phyloP scores from a whole-genome alignment of 2,329 filamentous ascomycete species.

The Alternaria burnsii region DNA sequence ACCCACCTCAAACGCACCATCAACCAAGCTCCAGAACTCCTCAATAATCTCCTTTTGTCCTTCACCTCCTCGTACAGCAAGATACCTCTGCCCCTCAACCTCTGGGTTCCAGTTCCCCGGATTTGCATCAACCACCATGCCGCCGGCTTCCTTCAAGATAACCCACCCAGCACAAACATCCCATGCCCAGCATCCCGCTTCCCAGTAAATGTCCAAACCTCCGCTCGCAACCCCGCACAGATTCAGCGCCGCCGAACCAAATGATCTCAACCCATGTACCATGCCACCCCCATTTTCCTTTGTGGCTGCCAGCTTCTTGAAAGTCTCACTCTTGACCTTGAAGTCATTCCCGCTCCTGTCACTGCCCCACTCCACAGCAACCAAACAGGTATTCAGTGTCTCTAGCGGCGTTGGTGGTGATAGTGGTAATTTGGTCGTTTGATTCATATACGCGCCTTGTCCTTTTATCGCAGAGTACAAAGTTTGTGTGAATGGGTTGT shows the following conservation, averaged over 20 bases:
- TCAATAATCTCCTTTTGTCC: conserved; percentile 58
- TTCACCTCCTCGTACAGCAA: conserved; percentile 57
- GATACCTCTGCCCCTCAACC: conserved; percentile 66
- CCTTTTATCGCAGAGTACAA: conserved; percentile 75
- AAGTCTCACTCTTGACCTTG: conserved; percentile 72
- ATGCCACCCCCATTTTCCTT: conserved; percentile 73
- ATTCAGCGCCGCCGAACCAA: conserved; percentile 79
- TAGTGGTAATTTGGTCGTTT: conserved; percentile 57
- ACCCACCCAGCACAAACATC: conserved; percentile 85
- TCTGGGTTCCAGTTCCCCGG: conserved; percentile 72
- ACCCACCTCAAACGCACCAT: conserved; percentile 57
- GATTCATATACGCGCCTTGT: conserved; percentile 65
- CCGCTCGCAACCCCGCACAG: conserved; percentile 76
- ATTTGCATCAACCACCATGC: conserved; percentile 75
- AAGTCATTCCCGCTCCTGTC: conserved; percentile 75
- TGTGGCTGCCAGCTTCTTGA: conserved; percentile 61
- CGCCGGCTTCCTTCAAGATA: conserved; percentile 77
- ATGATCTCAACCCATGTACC: conserved; percentile 76
- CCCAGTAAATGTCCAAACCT: conserved; percentile 79
- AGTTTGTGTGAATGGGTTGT: conserved; percentile 77
- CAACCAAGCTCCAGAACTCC: conserved; percentile 59
- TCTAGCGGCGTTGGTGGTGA: conserved; percentile 64
- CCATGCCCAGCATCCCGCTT: conserved; percentile 86
- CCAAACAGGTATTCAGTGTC: conserved; percentile 69
- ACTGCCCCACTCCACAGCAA: conserved; percentile 78